Evolutionary conservation across 2,329 filamentous ascomycete genomes (phyloP).

Genomic region (Cercospora sojina): DNA sequence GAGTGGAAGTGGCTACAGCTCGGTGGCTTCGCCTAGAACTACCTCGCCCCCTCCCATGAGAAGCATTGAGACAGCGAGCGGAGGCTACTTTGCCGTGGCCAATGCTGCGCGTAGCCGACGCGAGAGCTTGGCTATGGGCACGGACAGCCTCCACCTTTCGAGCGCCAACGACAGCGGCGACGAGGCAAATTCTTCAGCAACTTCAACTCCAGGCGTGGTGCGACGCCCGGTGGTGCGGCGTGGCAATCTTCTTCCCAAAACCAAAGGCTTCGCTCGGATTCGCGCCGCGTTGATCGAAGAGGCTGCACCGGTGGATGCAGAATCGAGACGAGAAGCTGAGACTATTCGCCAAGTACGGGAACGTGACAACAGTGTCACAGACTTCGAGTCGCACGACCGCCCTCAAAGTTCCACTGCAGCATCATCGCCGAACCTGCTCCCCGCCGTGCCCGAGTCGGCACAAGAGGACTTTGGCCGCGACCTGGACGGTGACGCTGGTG

Average conservation of each 20-base stretch:
- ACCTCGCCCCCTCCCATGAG: slow-evolving; percentile 70
- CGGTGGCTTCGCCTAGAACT: slow-evolving; percentile 66
- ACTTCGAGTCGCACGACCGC: slow-evolving; percentile 38
- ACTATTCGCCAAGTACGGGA: slow-evolving; percentile 94
- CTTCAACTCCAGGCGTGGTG: slow-evolving; percentile 69
- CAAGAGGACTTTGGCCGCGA: slow-evolving; percentile 71
- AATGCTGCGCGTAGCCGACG: slow-evolving; percentile 57
- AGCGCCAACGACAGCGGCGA: slow-evolving; percentile 79
- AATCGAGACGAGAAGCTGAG: slow-evolving; percentile 87
- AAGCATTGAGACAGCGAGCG: slow-evolving; percentile 52
- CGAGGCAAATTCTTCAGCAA: slow-evolving; percentile 51
- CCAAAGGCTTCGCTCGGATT: slow-evolving; percentile 91
- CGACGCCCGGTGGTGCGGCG: slow-evolving; percentile 79
- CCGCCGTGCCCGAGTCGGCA: slow-evolving; percentile 57
- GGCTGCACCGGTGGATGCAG: slow-evolving; percentile 79
- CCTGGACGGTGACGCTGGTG: slow-evolving; percentile 35
- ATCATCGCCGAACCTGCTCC: slow-evolving; percentile 66
- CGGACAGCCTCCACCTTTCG: slow-evolving; percentile 80
- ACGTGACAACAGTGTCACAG: slow-evolving; percentile 60
- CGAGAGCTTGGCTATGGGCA: slow-evolving; percentile 87
- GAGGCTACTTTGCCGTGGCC: slow-evolving; percentile 40
- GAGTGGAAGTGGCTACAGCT: slow-evolving; percentile 68
- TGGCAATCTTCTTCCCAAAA: slow-evolving; percentile 90
- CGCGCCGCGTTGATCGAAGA: slow-evolving; percentile 87
- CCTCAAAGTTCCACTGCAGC: slow-evolving; percentile 58